Conservation (phyloP, 108 stramenopile species). For the Nitzschia putrida region DNA sequence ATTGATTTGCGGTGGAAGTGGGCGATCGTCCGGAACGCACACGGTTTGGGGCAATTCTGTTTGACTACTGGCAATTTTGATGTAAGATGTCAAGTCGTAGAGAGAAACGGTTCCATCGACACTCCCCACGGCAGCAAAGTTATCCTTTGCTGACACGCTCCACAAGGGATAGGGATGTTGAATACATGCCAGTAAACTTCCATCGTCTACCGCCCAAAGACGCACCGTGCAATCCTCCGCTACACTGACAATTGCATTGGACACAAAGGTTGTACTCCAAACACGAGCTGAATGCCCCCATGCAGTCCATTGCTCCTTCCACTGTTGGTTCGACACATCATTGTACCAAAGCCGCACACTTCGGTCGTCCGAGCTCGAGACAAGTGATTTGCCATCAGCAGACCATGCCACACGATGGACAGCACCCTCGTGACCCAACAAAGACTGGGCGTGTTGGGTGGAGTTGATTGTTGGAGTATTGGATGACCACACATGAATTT, state of each 20-base stretch:
- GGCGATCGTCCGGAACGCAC: constrained; percentile 36
- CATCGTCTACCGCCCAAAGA: constrained; percentile 53
- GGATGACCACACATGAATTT: constrained; percentile 29
- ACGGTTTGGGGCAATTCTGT: background rate
- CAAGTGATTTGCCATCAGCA: constrained; percentile 41
- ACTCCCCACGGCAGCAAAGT: constrained; percentile 49
- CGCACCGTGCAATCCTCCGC: constrained; percentile 75
- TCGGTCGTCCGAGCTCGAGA: constrained; percentile 78
- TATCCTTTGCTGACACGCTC: constrained; percentile 47
- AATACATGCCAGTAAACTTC: constrained; percentile 35
- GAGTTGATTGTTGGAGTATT: background rate
- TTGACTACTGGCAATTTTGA: constrained; percentile 6
- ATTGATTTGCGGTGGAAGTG: background rate
- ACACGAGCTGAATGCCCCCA: constrained; percentile 80
- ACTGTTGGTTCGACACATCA: constrained; percentile 10
- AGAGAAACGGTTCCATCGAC: constrained; percentile 60
- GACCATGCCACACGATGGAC: constrained; percentile 54
- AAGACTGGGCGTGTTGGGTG: constrained; percentile 11
- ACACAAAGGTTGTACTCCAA: constrained; percentile 59
- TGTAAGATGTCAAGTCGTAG: constrained; percentile 21
- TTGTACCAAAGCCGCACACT: constrained; percentile 66
- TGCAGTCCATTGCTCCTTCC: constrained; percentile 57
- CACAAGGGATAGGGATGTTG: constrained; percentile 42
- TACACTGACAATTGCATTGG: constrained; percentile 41
- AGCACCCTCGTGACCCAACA: constrained; percentile 67